Conservation (phyloP, 495 filamentous ascomycete genomes). For the Penicillium desertorum region DNA sequence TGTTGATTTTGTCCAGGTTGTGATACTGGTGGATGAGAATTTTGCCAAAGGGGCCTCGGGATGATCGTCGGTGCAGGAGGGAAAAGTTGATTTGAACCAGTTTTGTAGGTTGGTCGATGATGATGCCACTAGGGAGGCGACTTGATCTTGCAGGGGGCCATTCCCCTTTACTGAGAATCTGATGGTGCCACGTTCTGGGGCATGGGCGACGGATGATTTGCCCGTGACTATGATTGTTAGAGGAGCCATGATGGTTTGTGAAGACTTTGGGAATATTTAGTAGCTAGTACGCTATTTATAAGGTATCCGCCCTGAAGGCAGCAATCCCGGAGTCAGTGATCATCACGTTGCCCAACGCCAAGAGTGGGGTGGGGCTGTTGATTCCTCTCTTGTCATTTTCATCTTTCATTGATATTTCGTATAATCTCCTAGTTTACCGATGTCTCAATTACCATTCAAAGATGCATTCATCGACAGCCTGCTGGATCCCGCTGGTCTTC, state of each 20-base stretch:
- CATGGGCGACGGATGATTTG: conserved; percentile 16
- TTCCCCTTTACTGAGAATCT: conserved; percentile 16
- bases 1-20: conserved; percentile 12
- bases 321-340: too few species aligned
- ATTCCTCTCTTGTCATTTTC: too few species aligned
- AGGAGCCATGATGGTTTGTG: conserved; percentile 18
- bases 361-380: too few species aligned
- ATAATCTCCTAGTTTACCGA: too few species aligned
- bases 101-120: conserved; percentile 16
- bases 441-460: neutral
- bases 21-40: conserved; percentile 18
- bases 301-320: neutral
- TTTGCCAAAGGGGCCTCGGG: conserved; percentile 19
- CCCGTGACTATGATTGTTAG: conserved; percentile 24
- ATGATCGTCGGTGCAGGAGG: conserved; percentile 2
- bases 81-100: conserved; percentile 11
- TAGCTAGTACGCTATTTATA: neutral
- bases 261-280: neutral
- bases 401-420: too few species aligned
- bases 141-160: conserved; percentile 13
- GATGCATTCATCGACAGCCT: neutral
- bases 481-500: neutral
- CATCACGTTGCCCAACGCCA: too few species aligned
- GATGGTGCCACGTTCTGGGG: conserved; percentile 22
- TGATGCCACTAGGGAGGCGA: conserved; percentile 13